Percentiles rank a stretch among this genome's conserved stretches.
phyloP scores from a whole-genome alignment of 345 rosid species.

The Eucalyptus polyanthemos region DNA sequence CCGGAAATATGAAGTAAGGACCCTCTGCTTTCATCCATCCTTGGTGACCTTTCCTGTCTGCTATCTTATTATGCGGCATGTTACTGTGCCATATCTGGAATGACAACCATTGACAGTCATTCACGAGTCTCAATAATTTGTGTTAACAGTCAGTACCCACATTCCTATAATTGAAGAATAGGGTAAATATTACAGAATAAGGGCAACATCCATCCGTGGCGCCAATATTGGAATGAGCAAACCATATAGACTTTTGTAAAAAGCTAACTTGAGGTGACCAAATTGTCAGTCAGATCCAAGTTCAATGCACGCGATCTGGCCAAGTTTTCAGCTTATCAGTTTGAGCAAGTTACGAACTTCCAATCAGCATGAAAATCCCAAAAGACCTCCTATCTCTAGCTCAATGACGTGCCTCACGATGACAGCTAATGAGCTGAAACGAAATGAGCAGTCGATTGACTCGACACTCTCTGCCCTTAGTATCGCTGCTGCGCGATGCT shows the following conservation, averaged over 20 bases:
- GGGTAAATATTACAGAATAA: not conserved
- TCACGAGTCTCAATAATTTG: not conserved
- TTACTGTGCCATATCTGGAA: slow-evolving; percentile 88
- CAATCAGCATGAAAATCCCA: not conserved
- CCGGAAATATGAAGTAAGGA: slow-evolving; percentile 76
- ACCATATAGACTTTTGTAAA: not conserved
- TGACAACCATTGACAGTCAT: not conserved
- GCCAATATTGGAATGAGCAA: not conserved
- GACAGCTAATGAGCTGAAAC: not conserved
- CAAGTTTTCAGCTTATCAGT: not conserved
- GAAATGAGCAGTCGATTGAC: not conserved
- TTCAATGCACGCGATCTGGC: not conserved
- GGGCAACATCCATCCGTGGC: not conserved
- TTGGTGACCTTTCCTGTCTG: slow-evolving; percentile 95
- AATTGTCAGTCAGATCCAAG: not conserved
- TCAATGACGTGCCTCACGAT: not conserved
- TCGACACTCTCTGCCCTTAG: not conserved
- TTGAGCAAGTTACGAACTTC: not conserved
- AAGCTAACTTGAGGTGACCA: not conserved
- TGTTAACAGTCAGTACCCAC: not conserved
- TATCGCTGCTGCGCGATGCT: accelerated
- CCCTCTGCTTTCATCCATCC: slow-evolving; percentile 99
- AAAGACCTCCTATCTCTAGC: not conserved
- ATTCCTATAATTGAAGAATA: not conserved
- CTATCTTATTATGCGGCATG: slow-evolving; percentile 91